Percentiles rank a stretch among this genome's conserved stretches.
Conservation (phyloP, 2,329 filamentous ascomycete species). For the Fusarium proliferatum region DNA sequence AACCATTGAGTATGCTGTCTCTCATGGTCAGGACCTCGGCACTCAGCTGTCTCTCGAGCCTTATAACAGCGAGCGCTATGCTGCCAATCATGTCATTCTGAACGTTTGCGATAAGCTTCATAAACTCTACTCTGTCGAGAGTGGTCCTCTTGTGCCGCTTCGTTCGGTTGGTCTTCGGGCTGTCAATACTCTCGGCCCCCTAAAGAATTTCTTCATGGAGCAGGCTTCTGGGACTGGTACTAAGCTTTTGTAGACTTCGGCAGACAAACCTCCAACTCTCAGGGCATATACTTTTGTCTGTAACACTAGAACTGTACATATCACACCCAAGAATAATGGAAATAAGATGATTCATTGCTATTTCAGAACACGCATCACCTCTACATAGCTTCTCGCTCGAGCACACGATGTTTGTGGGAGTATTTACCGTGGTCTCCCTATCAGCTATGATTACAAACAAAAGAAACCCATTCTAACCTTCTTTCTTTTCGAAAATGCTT, state of each 20-base stretch:
- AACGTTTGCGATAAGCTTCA: conserved; percentile 91
- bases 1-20: conserved; percentile 79
- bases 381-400: conserved; percentile 44
- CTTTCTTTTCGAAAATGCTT: conserved; percentile 45
- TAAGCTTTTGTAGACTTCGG: conserved; percentile 53
- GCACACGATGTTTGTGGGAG: conserved; percentile 48
- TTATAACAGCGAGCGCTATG: conserved; percentile 85
- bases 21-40: conserved; percentile 89
- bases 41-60: conserved; percentile 79
- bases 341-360: conserved; percentile 42
- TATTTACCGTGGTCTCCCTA: conserved; percentile 53
- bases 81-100: conserved; percentile 81
- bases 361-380: conserved; percentile 39
- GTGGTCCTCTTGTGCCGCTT: conserved; percentile 82
- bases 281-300: conserved; percentile 22
- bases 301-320: conserved; percentile 31
- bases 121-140: conserved; percentile 86
- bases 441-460: conserved; percentile 57
- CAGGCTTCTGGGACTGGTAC: conserved; percentile 68
- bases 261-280: background rate
- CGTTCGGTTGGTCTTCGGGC: conserved; percentile 80
- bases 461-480: conserved; percentile 50
- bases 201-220: conserved; percentile 91
- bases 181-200: conserved; percentile 77
- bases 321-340: conserved; percentile 20